Evolutionary conservation across 345 rosid genomes (phyloP), one percentile per base, ranked within the genome.

Genomic region (Boechera stricta): DNA sequence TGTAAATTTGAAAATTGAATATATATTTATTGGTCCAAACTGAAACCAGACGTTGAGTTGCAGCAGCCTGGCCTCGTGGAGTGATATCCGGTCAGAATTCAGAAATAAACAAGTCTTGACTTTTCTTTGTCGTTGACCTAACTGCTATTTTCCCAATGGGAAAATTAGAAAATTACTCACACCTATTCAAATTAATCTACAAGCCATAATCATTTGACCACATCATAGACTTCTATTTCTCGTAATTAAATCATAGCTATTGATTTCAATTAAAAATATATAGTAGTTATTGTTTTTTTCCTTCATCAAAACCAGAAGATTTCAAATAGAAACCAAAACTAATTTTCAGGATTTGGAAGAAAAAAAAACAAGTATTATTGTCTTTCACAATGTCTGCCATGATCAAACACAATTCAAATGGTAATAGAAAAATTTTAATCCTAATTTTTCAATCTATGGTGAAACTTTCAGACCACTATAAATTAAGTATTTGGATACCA

Each of bases 41-140:
- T 71, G 76, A 64, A 71, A 55, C 59, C 54, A 62, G 61, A 64
- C 55, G 59, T 64, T 49, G 67, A 48, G 67, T 56, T 71, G 76
- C 67, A 52, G 52, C 26, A 77, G 81, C 13, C 42, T 55, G 61
- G 77, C 81, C 76, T 77, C 77, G 81, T 77, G 72, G 81, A 77
- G 77, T 77, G 77, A 36, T 64, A 71, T 71, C 68, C 68, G 77
- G 68, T 38, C 77, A 77, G 68, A 71, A 21, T 61, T 38, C 77
- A 77, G 63, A 71, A 39, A 71, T 65, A 64, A 57, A 77, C 44
- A 47, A 77, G 45, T 58, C 62, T 71, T 57, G 73, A 77, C 77
- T 69, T 77, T 77, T 64, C 60, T 18, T 64, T 77, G 77, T 71
- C 72, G 63, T 77, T 77, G 72, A 71, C 73, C 35, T 70, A 44